These are phyloP conservation scores for Monilinia fructigena DNA, from an alignment of 2,329 filamentous ascomycete genomes.

Conservation along the genomic window DNA sequence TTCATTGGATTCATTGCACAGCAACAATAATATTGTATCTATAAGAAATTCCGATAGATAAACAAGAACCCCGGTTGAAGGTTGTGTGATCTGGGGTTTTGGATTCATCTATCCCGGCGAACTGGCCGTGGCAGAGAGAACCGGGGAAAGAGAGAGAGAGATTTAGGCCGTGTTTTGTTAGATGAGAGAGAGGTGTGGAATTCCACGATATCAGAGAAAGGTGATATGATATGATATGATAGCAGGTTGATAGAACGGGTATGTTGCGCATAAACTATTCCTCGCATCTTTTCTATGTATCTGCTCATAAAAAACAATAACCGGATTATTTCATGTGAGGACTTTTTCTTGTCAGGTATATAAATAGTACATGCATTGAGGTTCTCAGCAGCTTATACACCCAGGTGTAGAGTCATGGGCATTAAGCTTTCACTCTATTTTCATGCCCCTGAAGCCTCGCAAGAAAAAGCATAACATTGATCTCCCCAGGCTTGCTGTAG, in stretches of 20 bases:
- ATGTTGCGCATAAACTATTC: conserved; percentile 4
- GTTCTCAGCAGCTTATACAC: not conserved
- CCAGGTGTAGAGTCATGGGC: not conserved
- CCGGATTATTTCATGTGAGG: not conserved
- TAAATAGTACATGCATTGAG: conserved; percentile 10
- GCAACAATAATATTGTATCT: not conserved
- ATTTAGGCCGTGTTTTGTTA: conserved; percentile 7
- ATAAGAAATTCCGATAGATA: conserved; percentile 11
- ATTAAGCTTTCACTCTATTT: not conserved
- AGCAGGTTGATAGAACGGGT: not conserved
- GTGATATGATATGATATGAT: not conserved
- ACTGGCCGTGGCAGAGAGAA: conserved; percentile 13
- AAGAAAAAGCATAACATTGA: conserved; percentile 12
- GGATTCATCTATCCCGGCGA: conserved; percentile 14
- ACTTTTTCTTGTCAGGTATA: conserved; percentile 6
- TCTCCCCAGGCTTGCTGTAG: conserved; percentile 12
- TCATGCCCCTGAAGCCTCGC: conserved; percentile 5
- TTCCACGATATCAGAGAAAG: not conserved
- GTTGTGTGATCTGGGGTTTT: not conserved
- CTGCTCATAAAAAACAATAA: conserved; percentile 11
- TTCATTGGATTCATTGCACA: not conserved
- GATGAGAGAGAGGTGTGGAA: not conserved
- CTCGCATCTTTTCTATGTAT: not conserved
- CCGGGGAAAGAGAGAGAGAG: not conserved
- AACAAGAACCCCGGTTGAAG: conserved; percentile 2